Base-by-base conservation (phyloP, 2,329 filamentous ascomycete genomes). In the Pseudogymnoascus sp. region DNA sequence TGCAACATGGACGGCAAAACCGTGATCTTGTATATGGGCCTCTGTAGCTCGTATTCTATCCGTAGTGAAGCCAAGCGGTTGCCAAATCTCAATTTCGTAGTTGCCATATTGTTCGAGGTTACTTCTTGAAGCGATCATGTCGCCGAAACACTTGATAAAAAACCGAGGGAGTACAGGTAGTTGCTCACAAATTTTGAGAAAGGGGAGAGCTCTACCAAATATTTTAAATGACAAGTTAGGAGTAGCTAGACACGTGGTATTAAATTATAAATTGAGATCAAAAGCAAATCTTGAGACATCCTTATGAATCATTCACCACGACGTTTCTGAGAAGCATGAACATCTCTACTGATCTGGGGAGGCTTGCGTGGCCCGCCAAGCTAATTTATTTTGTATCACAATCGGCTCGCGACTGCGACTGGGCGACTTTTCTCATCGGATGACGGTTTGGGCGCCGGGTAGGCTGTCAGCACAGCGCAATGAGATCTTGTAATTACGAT, bases 41-140 rank as follows among this genome's bases (percentile, higher is more conserved):
- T 31, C 12, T 31, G 25, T 18, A 31, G 47, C n/a, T 5, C n/a
- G n/a, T 33, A 56, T 56, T 56, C n/a, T 28, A n/a, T 50, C 23
- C 21, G 12, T 50, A 25, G 21, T 31, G 12, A 56, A 56, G 16
- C 47, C 10, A 31, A 56, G 47, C 25, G 47, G 47, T n/a, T 56
- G 47, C 47, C 47, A 56, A 56, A 33, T 56, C 25, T 56, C 47
- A 18, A 33, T 56, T 56, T 56, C 47, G 10, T 33, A 31, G 47
- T 31, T 31, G 25, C 47, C 47, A 56, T 56, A 33, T 56, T 2
- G 47, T 12, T 56, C n/a, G 25, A 56, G 47, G 47, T 31, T 56
- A 33, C 47, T 56, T 56, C 21, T 56, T 56, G 47, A 56, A 56
- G 47, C 47, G 25, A 56, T 56, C 47, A 56, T 56, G n/a, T 56